phyloP scores from a whole-genome alignment of 176 grass and related monocot genomes.

The Miscanthus lutarioriparius region DNA sequence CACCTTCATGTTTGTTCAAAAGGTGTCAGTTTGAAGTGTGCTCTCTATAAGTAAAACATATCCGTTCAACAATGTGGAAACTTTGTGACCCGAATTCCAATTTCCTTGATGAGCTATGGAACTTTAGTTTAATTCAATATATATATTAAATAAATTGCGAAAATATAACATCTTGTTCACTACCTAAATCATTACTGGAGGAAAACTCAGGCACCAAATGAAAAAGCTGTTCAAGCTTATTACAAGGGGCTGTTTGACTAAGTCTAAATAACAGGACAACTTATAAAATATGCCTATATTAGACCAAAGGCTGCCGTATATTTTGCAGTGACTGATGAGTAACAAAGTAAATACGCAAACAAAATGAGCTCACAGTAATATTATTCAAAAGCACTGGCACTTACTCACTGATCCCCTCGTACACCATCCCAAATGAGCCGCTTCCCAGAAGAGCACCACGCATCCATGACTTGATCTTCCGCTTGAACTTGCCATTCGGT shows the following conservation, averaged over 20 bases:
- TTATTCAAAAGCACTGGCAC: slow-evolving; percentile 35
- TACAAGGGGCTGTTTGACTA: neutral
- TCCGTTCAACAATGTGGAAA: neutral
- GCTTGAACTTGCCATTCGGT: slow-evolving; percentile 81
- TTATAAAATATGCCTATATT: slow-evolving; percentile 1
- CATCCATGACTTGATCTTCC: slow-evolving; percentile 80
- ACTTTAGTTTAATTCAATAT: neutral
- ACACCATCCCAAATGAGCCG: slow-evolving; percentile 86
- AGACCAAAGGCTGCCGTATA: neutral
- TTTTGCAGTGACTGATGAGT: neutral
- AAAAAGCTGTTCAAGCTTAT: neutral
- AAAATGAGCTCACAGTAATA: neutral
- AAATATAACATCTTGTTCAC: neutral
- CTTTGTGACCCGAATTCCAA: neutral
- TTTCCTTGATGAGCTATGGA: neutral
- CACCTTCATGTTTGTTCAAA: neutral
- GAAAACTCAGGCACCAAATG: slow-evolving; percentile 10
- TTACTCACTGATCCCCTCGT: slow-evolving; percentile 99
- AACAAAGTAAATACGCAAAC: neutral
- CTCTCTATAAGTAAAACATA: neutral
- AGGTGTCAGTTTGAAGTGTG: neutral
- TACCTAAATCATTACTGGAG: neutral
- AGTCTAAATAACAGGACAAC: slow-evolving; percentile 11
- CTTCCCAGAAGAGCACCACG: slow-evolving; percentile 73
- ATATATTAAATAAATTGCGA: neutral